phyloP scores from a whole-genome alignment of 768 basidiomycete genomes.

The Cyathus striatus region DNA sequence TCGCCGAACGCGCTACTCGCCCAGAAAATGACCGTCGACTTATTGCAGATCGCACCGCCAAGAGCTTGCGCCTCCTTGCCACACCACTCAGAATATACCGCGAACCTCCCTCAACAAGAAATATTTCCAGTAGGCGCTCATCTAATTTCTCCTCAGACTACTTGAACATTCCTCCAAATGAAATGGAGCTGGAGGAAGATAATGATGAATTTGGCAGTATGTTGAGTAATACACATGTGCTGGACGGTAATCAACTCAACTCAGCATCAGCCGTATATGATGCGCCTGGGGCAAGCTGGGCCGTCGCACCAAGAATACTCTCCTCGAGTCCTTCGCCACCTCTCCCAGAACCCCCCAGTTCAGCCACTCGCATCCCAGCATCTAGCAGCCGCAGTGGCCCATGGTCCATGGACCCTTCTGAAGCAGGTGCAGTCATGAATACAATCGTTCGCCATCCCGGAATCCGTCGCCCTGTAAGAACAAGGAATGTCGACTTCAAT shows the following conservation, averaged over 20 bases:
- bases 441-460: constrained; percentile 48
- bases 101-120: constrained; percentile 24
- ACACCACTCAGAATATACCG: constrained; percentile 51
- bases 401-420: constrained; percentile 23
- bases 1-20: constrained; percentile 67
- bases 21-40: constrained; percentile 51
- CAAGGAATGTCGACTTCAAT: constrained; percentile 61
- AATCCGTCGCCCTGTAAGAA: constrained; percentile 51
- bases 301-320: constrained; percentile 3
- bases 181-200: constrained; percentile 61
- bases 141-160: constrained; percentile 49
- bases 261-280: constrained; percentile 64
- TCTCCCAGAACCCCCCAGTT: neutral
- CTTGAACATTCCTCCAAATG: constrained; percentile 44
- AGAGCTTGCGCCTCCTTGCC: constrained; percentile 53
- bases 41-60: constrained; percentile 65
- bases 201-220: constrained; percentile 56
- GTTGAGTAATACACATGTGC: constrained; percentile 28
- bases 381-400: constrained; percentile 20
- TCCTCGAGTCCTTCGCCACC: constrained; percentile 14
- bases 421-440: constrained; percentile 9
- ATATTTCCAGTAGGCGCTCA: constrained; percentile 28
- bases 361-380: constrained; percentile 13
- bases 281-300: constrained; percentile 32
- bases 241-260: constrained; percentile 54